phyloP scores from a whole-genome alignment of 768 basidiomycete species.

The Trichaptum fuscoviolaceum region DNA sequence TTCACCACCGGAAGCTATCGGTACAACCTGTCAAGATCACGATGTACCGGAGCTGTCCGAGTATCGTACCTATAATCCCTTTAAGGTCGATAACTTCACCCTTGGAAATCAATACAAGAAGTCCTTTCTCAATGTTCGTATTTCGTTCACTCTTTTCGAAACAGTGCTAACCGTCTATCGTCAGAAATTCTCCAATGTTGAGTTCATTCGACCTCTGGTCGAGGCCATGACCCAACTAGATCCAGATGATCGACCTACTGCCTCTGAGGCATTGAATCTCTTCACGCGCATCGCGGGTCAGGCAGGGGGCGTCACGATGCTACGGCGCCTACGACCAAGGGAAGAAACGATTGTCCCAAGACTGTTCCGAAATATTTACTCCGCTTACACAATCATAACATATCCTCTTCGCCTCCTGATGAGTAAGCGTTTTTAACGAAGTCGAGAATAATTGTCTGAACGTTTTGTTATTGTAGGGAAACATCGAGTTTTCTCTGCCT shows the following conservation, averaged over 20 bases:
- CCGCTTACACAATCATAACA: too few relatives aligned
- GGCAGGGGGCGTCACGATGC: too few relatives aligned
- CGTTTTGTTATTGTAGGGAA: too few relatives aligned
- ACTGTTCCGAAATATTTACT: too few relatives aligned
- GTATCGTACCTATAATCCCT: constrained; percentile 22
- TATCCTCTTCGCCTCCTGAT: too few relatives aligned
- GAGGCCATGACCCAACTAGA: background rate
- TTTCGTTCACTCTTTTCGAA: background rate
- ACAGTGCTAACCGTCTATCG: background rate
- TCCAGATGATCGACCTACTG: background rate
- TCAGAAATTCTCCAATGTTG: constrained; percentile 2
- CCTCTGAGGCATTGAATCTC: background rate
- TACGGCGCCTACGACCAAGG: too few relatives aligned
- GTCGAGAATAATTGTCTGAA: too few relatives aligned
- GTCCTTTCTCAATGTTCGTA: background rate
- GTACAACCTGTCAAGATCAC: background rate
- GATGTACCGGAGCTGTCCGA: background rate
- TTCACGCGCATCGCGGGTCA: too few relatives aligned
- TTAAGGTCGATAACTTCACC: constrained; percentile 25
- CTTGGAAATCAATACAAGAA: constrained; percentile 21
- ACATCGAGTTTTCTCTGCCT: too few relatives aligned
- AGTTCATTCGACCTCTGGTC: background rate
- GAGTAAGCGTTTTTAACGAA: too few relatives aligned
- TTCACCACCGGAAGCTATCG: constrained; percentile 14
- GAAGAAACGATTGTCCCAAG: too few relatives aligned